Conservation (phyloP, 768 basidiomycete species). For the Macrocybe gigantea region DNA sequence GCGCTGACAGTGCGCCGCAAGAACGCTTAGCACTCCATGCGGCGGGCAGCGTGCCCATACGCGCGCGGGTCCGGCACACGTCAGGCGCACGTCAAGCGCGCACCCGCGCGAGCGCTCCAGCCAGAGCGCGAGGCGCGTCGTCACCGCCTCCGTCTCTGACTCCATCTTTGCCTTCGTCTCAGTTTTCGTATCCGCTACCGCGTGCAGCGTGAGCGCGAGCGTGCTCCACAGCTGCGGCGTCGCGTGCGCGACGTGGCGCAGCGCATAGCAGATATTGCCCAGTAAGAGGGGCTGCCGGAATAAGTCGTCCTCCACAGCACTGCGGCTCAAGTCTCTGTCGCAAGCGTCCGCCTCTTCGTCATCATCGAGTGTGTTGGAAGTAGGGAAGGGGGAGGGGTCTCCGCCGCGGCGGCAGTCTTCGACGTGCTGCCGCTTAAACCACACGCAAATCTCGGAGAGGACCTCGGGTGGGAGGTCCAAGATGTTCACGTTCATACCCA, state of each 20-base stretch:
- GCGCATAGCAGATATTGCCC: slow-evolving; percentile 5
- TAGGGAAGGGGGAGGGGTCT: too few species aligned
- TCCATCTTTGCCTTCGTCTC: too few species aligned
- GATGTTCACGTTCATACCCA: background rate
- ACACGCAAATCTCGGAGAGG: slow-evolving; percentile 7
- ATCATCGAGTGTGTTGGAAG: too few species aligned
- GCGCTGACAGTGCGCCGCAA: background rate
- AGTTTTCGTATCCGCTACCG: too few species aligned
- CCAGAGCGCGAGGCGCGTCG: slow-evolving; percentile 4
- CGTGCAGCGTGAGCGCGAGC: background rate
- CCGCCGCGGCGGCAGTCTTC: too few species aligned
- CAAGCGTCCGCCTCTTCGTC: too few species aligned
- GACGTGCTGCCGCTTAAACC: background rate
- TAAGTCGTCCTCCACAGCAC: background rate
- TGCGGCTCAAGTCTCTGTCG: too few species aligned
- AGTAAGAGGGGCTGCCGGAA: slow-evolving; percentile 2
- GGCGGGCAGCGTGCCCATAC: too few species aligned
- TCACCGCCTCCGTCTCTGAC: background rate
- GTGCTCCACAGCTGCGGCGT: slow-evolving; percentile 8
- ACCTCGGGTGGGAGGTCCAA: slow-evolving; percentile 8
- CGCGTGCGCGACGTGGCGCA: slow-evolving; percentile 4
- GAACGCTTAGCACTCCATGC: background rate
- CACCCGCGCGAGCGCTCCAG: slow-evolving; percentile 3
- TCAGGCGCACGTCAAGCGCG: slow-evolving; percentile 3
- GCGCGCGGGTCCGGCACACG: background rate